A percentile compares a stretch with the other conserved stretches of the same genome.
Evolutionary conservation across 148 eudicot species (phyloP).

Genomic region (Fagopyrum esculentum): DNA sequence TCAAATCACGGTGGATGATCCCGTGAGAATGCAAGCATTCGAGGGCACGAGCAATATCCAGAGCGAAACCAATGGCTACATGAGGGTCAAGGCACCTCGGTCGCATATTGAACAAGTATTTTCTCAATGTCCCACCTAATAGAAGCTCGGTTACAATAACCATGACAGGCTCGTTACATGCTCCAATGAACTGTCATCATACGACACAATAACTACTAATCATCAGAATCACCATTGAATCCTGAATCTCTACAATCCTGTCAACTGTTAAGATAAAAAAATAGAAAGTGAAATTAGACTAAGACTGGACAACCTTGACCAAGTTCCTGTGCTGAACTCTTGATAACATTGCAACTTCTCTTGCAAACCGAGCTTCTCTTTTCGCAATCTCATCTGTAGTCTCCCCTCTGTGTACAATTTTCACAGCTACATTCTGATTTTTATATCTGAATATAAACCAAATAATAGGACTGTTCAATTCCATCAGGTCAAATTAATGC

Average conservation of each 20-base stretch:
- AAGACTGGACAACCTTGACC: conserved; percentile 50
- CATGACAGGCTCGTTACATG: conserved; percentile 41
- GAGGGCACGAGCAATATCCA: conserved; percentile 38
- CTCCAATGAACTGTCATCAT: conserved; percentile 34
- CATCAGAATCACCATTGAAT: neutral
- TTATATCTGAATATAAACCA: conserved; percentile 51
- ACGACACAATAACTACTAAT: neutral
- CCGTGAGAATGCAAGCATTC: conserved; percentile 40
- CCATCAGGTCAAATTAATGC: neutral
- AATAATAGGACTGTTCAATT: neutral
- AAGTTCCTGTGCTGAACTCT: conserved; percentile 84
- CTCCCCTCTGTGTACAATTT: conserved; percentile 77
- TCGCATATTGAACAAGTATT: conserved; percentile 30
- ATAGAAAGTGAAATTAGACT: neutral
- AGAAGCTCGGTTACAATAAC: conserved; percentile 39
- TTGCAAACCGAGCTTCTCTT: conserved; percentile 62
- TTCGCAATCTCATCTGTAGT: conserved; percentile 74
- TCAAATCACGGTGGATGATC: conserved; percentile 42
- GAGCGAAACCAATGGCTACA: conserved; percentile 29
- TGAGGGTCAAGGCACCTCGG: conserved; percentile 27
- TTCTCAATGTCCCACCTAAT: conserved; percentile 36
- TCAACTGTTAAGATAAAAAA: neutral
- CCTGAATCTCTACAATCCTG: neutral
- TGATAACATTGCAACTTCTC: conserved; percentile 90
- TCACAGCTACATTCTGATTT: conserved; percentile 78